Evolutionary conservation across 495 filamentous ascomycete species (phyloP).

Genomic region (Penicillium robsamsonii): DNA sequence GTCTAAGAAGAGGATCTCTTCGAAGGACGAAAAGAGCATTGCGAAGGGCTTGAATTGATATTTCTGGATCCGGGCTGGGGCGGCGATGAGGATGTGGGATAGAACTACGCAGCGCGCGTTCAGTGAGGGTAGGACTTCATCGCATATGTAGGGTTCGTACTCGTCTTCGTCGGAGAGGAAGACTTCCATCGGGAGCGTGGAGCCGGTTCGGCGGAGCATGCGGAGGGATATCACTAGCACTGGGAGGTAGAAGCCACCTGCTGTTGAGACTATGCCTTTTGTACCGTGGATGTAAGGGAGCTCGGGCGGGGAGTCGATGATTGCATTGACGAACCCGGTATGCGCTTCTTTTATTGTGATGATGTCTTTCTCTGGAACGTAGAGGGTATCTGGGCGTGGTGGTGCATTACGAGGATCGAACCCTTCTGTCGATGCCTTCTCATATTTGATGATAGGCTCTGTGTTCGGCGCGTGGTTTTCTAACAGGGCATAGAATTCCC

Average conservation of each 20-base stretch:
- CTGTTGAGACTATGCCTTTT: slow-evolving; percentile 44
- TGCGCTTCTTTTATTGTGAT: slow-evolving; percentile 31
- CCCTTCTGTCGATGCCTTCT: slow-evolving; percentile 21
- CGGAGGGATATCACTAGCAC: slow-evolving; percentile 45
- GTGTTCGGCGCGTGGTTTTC: slow-evolving; percentile 16
- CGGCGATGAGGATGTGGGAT: slow-evolving; percentile 27
- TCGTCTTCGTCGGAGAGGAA: slow-evolving; percentile 43
- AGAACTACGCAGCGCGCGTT: slow-evolving; percentile 47
- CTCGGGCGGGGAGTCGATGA: slow-evolving; percentile 26
- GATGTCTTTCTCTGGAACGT: slow-evolving; percentile 19
- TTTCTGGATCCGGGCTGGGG: slow-evolving; percentile 24
- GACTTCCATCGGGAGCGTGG: slow-evolving; percentile 51
- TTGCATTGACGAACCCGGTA: slow-evolving; percentile 30
- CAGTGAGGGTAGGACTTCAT: slow-evolving; percentile 39
- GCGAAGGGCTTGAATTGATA: slow-evolving; percentile 53
- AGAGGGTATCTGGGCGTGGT: slow-evolving; percentile 17
- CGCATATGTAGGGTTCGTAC: slow-evolving; percentile 50
- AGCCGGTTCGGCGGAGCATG: slow-evolving; percentile 51
- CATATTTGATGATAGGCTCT: slow-evolving; percentile 3
- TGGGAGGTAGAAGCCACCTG: slow-evolving; percentile 36
- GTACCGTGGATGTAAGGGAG: slow-evolving; percentile 36
- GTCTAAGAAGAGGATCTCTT: slow-evolving; percentile 53
- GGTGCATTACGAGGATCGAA: slow-evolving; percentile 17
- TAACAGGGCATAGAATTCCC: slow-evolving; percentile 13
- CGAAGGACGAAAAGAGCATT: slow-evolving; percentile 51